These are phyloP conservation scores for Verticillium longisporum DNA, from an alignment of 2,329 filamentous ascomycete genomes.

Conservation along the genomic window DNA sequence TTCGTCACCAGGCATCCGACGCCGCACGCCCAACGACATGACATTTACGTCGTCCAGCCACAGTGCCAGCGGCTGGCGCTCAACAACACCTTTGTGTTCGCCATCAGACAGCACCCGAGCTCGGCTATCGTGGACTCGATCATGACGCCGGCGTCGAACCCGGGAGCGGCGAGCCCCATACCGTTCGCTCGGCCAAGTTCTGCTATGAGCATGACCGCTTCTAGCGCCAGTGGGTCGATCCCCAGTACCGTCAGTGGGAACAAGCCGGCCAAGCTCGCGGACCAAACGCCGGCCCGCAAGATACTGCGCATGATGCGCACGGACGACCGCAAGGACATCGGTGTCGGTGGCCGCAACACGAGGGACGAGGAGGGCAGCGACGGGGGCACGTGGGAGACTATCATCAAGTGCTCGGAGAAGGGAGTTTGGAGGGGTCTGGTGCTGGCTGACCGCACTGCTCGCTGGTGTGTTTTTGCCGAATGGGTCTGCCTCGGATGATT, in stretches of 20 bases:
- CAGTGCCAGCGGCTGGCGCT: constrained; percentile 83
- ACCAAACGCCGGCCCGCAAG: constrained; percentile 90
- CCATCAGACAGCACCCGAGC: constrained; percentile 81
- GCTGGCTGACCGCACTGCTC: constrained; percentile 72
- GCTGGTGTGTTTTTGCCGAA: constrained; percentile 91
- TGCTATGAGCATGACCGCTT: constrained; percentile 58
- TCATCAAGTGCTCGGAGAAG: constrained; percentile 81
- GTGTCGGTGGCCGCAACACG: constrained; percentile 32
- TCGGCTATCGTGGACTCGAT: constrained; percentile 35
- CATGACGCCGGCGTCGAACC: constrained; percentile 39
- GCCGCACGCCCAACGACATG: constrained; percentile 93
- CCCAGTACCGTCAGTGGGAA: constrained; percentile 47
- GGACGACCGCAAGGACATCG: constrained; percentile 56
- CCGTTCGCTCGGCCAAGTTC: constrained; percentile 56
- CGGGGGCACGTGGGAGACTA: constrained; percentile 79
- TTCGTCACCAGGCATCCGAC: constrained; percentile 92
- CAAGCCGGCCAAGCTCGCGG: constrained; percentile 85
- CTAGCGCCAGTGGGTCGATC: constrained; percentile 50
- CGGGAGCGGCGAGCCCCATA: constrained; percentile 46
- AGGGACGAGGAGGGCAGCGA: constrained; percentile 55
- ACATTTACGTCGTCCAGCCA: constrained; percentile 93
- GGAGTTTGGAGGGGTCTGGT: constrained; percentile 78
- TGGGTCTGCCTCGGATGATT: constrained; percentile 53
- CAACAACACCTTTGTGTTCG: constrained; percentile 98
- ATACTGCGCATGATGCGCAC: constrained; percentile 84